phyloP scores from a whole-genome alignment of 257 asterid genomes.

The Agastache rugosa region DNA sequence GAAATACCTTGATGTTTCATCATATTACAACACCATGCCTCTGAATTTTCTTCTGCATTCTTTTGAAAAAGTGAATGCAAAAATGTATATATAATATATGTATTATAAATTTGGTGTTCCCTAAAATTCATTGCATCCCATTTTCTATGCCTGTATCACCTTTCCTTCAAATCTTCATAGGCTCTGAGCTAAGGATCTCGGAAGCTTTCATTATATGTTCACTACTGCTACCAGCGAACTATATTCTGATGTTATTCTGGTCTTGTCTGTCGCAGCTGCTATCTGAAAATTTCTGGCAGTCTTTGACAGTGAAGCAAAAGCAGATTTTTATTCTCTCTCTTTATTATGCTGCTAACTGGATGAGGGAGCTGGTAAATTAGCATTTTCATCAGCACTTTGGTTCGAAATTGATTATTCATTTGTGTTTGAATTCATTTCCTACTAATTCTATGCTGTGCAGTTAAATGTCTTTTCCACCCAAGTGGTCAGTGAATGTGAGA shows the following conservation, averaged over 20 bases:
- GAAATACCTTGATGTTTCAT: conserved; percentile 14
- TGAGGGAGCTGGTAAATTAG: conserved; percentile 75
- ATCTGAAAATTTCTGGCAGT: conserved; percentile 56
- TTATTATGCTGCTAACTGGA: conserved; percentile 87
- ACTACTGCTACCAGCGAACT: conserved; percentile 28
- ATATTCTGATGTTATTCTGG: conserved; percentile 40
- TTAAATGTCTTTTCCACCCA: conserved; percentile 79
- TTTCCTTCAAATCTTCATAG: neutral
- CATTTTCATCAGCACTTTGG: conserved; percentile 25
- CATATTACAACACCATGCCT: neutral
- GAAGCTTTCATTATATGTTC: conserved; percentile 19
- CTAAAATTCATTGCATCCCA: neutral
- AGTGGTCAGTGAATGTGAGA: conserved; percentile 58
- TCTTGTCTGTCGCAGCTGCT: conserved; percentile 57
- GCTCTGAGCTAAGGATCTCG: conserved; percentile 6
- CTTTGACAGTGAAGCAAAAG: conserved; percentile 73
- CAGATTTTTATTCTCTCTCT: conserved; percentile 69
- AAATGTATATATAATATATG: neutral
- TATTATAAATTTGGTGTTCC: neutral
- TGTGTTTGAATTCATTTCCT: conserved; percentile 13
- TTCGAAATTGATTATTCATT: conserved; percentile 12
- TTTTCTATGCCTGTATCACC: neutral
- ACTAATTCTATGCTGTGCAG: conserved; percentile 50
- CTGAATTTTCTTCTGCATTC: neutral
- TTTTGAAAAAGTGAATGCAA: neutral